These are phyloP conservation scores for Daedalea quercina DNA, from an alignment of 768 basidiomycete genomes.

Conservation along the genomic window DNA sequence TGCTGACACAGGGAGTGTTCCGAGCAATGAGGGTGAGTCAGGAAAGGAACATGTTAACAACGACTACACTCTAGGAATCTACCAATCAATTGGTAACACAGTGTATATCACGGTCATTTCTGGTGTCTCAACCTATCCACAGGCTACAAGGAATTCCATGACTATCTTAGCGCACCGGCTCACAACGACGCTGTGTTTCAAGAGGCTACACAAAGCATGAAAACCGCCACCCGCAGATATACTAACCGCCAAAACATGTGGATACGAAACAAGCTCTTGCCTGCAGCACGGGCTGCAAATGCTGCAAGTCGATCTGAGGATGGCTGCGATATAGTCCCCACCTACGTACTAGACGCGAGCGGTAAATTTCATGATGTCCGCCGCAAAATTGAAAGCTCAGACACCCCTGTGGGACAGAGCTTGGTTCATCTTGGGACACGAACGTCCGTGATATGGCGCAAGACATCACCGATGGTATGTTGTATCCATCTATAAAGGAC, in stretches of 20 bases:
- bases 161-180: constrained; percentile 45
- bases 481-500: background rate
- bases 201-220: constrained; percentile 70
- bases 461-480: constrained; percentile 40
- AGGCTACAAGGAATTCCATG: constrained; percentile 92
- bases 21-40: background rate
- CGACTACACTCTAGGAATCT: constrained; percentile 83
- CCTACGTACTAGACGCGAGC: constrained; percentile 65
- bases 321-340: constrained; percentile 29
- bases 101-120: too few relatives aligned
- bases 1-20: background rate
- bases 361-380: constrained; percentile 29
- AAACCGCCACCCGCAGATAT: constrained; percentile 82
- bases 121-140: constrained; percentile 7
- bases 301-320: constrained; percentile 8
- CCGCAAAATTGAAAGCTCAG: background rate
- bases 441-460: constrained; percentile 49
- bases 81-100: constrained; percentile 80
- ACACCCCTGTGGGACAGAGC: constrained; percentile 25
- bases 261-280: constrained; percentile 87
- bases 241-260: constrained; percentile 88
- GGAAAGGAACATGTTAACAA: background rate
- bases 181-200: constrained; percentile 35
- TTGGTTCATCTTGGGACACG: constrained; percentile 51
- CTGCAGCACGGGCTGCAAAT: constrained; percentile 52